Evolutionary conservation across 2,329 filamentous ascomycete genomes (phyloP), one percentile per base, ranked within the genome.

Genomic region (Plenodomus tracheiphilus): DNA sequence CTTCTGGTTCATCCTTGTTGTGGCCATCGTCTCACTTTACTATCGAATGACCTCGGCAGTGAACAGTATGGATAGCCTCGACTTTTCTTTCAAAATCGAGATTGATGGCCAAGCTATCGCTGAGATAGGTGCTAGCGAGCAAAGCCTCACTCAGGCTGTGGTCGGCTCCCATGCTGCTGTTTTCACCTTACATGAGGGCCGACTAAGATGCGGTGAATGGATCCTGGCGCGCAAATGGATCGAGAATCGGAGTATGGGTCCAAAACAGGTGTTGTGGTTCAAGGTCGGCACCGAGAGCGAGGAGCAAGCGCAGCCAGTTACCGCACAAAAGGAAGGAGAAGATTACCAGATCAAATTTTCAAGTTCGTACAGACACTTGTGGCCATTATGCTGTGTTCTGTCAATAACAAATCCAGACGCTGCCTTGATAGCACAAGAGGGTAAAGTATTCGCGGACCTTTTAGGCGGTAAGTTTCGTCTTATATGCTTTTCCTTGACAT

Each of bases 211-310:
- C 21, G 61, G 53, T 17, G 51, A 58, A 13, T 64, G 57, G 60
- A 37, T 57, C 11, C 41, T 66, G 5, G 60, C 55, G n/a, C 59
- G 63, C 6, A 49, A 52, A 5, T 32, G 21, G 16, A 56, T 51
- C 2, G 63, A 66, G 34, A 54, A 66, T 20, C 53, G 61, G 15
- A 64, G 60, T 39, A 41, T 66, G 39, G 40, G 56, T 11, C 63
- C 63, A 5, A 66, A 66, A 44, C 42, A 51, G 20, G 52, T 66
- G 2, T 48, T 56, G n/a, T 66, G 63, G 63, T 66, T 64, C 48
- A 62, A 61, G 46, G 46, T 49, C 10, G 28, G 22, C 6, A 30
- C 36, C 4, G 50, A 59, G 4, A 50, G 32, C 16, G 53, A 41
- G 11, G 45, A 51, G 30, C 43, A 34, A 30, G 42, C 60, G 4